These are phyloP conservation scores for Metarhizium album DNA, from an alignment of 2,329 filamentous ascomycete species.

Conservation along the genomic window DNA sequence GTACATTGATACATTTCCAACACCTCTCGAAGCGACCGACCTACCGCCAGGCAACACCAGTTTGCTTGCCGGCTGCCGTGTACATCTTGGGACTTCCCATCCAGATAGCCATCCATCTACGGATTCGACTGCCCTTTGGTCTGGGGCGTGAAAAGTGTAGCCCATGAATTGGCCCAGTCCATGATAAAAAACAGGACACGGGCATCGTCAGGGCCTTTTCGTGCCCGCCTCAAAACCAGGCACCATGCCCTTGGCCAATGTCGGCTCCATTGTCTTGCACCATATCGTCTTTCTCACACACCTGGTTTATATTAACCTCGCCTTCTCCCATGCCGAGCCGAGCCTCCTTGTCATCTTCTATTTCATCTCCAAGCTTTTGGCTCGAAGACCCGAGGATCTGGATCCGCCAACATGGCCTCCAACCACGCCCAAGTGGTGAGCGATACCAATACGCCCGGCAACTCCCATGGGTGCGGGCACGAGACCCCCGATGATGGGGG, in stretches of 20 bases:
- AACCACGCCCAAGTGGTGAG: slow-evolving; percentile 18
- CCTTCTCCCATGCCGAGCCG: slow-evolving; percentile 37
- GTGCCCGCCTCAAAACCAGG: slow-evolving; percentile 1
- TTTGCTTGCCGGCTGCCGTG: no score
- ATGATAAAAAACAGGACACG: neutral
- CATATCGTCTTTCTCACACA: slow-evolving; percentile 43
- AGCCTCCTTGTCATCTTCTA: slow-evolving; percentile 36
- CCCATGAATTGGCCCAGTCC: neutral
- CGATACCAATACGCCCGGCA: slow-evolving; percentile 6
- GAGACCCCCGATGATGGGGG: slow-evolving; percentile 22
- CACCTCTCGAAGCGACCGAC: no score
- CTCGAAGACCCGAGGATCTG: slow-evolving; percentile 36
- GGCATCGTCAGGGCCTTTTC: neutral
- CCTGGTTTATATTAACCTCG: slow-evolving; percentile 41
- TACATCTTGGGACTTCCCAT: no score
- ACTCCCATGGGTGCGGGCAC: slow-evolving; percentile 15
- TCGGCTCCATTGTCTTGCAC: slow-evolving; percentile 40
- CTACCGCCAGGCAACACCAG: no score
- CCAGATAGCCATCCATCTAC: no score
- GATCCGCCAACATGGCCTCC: slow-evolving; percentile 28
- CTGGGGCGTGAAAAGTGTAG: no score
- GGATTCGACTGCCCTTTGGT: no score
- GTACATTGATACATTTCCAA: no score
- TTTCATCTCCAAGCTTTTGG: slow-evolving; percentile 36
- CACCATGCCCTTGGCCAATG: slow-evolving; percentile 39